phyloP scores from a whole-genome alignment of 2,329 filamentous ascomycete species.

The Botryosphaeria dothidea region DNA sequence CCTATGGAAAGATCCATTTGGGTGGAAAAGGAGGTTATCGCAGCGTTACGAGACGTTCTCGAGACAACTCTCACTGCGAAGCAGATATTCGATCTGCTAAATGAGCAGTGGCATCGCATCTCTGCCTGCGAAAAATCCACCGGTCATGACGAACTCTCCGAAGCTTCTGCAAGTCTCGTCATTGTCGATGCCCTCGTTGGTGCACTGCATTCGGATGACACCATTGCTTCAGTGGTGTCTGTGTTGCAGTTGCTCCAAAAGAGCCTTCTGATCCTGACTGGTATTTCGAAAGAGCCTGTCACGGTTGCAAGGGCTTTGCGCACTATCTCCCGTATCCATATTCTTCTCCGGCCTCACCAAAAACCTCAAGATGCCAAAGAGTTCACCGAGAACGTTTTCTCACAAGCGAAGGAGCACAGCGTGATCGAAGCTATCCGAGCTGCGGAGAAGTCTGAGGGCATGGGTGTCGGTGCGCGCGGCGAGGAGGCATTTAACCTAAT shows the following conservation, averaged over 20 bases:
- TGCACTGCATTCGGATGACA: conserved; percentile 9
- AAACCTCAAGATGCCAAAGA: not conserved
- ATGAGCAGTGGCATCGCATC: conserved; percentile 27
- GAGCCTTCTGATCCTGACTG: conserved; percentile 4
- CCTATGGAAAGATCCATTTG: conserved; percentile 28
- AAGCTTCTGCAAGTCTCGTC: conserved; percentile 16
- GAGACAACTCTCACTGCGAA: conserved; percentile 35
- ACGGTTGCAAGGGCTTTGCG: conserved; percentile 14
- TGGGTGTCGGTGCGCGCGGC: not conserved
- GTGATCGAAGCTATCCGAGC: conserved; percentile 8
- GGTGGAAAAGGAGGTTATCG: conserved; percentile 30
- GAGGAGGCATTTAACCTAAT: conserved; percentile 20
- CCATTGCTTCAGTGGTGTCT: not conserved
- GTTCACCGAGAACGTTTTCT: not conserved
- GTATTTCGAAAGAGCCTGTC: conserved; percentile 11
- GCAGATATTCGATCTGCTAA: conserved; percentile 33
- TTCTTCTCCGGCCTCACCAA: conserved; percentile 13
- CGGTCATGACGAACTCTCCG: not conserved
- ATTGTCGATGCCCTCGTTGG: conserved; percentile 14
- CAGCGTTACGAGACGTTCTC: conserved; percentile 28
- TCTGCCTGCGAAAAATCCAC: not conserved
- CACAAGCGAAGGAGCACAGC: not conserved
- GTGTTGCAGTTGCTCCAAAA: conserved; percentile 11
- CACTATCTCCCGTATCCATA: conserved; percentile 8
- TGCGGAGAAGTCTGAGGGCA: not conserved